A percentile compares a stretch with the other conserved stretches of the same genome.
Conservation (phyloP, 192 early-diverging fungal species). For the Linnemannia schmuckeri region DNA sequence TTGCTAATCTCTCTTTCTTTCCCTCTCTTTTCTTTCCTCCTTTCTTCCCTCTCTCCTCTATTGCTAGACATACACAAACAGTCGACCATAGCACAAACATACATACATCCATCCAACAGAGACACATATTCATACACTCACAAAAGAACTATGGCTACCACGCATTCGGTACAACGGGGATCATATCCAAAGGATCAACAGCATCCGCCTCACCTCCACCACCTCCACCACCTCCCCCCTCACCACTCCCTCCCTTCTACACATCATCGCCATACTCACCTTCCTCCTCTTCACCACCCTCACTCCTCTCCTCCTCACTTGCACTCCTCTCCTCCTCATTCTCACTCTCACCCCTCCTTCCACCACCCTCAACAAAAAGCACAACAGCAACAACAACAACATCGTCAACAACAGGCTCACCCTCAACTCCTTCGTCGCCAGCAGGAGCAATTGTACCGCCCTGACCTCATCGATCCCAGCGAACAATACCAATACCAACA, state of each 20-base stretch:
- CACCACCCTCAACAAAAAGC: neutral
- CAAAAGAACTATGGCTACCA: neutral
- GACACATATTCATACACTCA: neutral
- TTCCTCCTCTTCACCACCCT: neutral
- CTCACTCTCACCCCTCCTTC: constrained; percentile 14
- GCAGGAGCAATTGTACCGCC: neutral
- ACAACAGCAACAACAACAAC: neutral
- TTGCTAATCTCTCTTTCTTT: neutral
- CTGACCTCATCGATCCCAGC: neutral
- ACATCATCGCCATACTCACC: neutral
- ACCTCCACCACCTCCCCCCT: constrained; percentile 1
- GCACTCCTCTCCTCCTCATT: neutral
- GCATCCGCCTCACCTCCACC: neutral
- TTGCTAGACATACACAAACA: neutral
- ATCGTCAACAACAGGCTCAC: constrained; percentile 7
- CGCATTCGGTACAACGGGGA: neutral
- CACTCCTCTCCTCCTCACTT: neutral
- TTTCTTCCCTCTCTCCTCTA: neutral
- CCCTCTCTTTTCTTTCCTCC: constrained; percentile 1
- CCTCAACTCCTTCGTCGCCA: neutral
- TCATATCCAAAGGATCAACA: neutral
- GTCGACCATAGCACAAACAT: neutral
- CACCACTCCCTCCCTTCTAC: neutral
- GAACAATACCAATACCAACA: neutral
- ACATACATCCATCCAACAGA: neutral